Conservation (phyloP, 331 rosid species). For the Dryas integrifolia region DNA sequence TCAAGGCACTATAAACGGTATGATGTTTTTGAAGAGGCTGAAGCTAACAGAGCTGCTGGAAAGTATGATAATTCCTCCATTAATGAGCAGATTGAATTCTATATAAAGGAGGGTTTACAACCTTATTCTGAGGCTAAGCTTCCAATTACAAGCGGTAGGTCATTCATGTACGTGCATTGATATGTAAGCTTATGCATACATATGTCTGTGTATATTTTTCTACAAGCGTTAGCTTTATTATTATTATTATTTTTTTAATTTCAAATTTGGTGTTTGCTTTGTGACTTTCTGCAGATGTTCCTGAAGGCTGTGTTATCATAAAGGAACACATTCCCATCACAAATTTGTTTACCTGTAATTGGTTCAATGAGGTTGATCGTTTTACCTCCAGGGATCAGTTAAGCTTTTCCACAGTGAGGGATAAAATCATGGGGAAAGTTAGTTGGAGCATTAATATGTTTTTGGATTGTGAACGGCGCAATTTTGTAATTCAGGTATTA, state of each 20-base stretch:
- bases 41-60: constrained; percentile 93
- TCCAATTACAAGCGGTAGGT: constrained; percentile 95
- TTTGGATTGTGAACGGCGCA: constrained; percentile 93
- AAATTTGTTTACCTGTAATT: constrained; percentile 85
- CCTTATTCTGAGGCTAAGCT: constrained; percentile 73
- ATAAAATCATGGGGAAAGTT: constrained; percentile 71
- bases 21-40: constrained; percentile 95
- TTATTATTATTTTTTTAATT: constrained; percentile 4
- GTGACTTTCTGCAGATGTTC: constrained; percentile 74
- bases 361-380: constrained; percentile 99
- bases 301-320: constrained; percentile 94
- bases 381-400: constrained; percentile 96
- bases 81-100: constrained; percentile 78
- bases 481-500: constrained; percentile 88
- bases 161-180: constrained; percentile 20
- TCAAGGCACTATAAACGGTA: constrained; percentile 93
- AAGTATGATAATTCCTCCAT: constrained; percentile 85
- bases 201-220: constrained; percentile 18
- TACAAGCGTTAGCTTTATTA: constrained; percentile 2
- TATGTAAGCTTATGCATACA: constrained; percentile 28
- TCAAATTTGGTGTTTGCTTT: constrained; percentile 15
- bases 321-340: constrained; percentile 92
- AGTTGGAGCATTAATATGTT: constrained; percentile 82
- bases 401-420: constrained; percentile 92
- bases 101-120: constrained; percentile 71